Evolutionary conservation across 2,329 filamentous ascomycete species (phyloP).

Genomic region (Cryphonectria japonica): DNA sequence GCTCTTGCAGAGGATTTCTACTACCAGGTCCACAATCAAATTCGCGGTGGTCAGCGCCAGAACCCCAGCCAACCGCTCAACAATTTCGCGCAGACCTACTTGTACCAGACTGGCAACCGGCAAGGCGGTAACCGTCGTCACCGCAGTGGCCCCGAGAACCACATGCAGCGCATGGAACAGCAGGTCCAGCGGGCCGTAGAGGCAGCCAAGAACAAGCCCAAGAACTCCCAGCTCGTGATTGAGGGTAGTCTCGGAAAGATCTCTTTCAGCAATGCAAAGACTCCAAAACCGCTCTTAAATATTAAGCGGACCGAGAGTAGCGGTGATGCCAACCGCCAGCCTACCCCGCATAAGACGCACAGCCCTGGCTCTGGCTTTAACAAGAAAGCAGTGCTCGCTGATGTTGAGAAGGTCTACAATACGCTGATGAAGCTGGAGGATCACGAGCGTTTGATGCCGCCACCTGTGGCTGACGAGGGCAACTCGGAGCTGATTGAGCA

Average conservation of each 20-base stretch:
- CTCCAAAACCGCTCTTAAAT: constrained; percentile 90
- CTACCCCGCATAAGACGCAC: constrained; percentile 49
- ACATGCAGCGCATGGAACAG: constrained; percentile 98
- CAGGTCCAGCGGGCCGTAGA: constrained; percentile 97
- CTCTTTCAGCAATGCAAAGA: constrained; percentile 98
- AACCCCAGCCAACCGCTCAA: constrained; percentile 91
- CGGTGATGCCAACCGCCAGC: constrained; percentile 59
- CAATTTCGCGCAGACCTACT: constrained; percentile 96
- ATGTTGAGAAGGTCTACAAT: constrained; percentile 87
- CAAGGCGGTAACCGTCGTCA: constrained; percentile 76
- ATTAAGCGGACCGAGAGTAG: constrained; percentile 83
- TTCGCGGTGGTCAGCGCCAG: constrained; percentile 85
- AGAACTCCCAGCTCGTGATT: constrained; percentile 95
- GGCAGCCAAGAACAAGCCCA: constrained; percentile 94
- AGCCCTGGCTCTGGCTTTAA: constrained; percentile 60
- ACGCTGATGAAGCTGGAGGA: constrained; percentile 94
- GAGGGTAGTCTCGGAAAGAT: constrained; percentile 97
- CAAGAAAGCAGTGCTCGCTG: constrained; percentile 79
- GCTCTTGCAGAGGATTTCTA: constrained; percentile 94
- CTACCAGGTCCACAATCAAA: constrained; percentile 96
- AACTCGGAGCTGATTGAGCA: constrained; percentile 71
- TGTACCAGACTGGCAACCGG: constrained; percentile 90
- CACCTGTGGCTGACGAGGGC: constrained; percentile 61
- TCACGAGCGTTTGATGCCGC: constrained; percentile 79
- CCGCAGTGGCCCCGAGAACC: constrained; percentile 86